These are phyloP conservation scores for Boletus reticulatus DNA, from an alignment of 768 basidiomycete species.

Conservation along the genomic window DNA sequence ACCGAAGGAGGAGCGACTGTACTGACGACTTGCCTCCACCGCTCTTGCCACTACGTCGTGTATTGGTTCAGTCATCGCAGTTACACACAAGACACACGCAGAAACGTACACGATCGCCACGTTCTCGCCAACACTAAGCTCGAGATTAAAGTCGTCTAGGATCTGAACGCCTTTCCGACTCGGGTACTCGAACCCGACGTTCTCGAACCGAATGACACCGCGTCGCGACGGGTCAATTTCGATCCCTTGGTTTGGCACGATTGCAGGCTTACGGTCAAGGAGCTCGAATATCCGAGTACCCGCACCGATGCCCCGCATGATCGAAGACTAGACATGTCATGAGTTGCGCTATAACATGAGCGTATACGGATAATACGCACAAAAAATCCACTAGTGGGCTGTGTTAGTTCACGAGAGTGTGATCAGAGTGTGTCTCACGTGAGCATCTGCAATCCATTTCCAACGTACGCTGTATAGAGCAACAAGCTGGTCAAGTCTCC, in stretches of 20 bases:
- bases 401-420: not conserved
- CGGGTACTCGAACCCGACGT: slow-evolving; percentile 87
- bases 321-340: slow-evolving; percentile 59
- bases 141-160: slow-evolving; percentile 78
- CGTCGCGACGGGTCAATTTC: slow-evolving; percentile 53
- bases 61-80: not conserved
- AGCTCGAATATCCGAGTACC: slow-evolving; percentile 93
- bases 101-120: slow-evolving; percentile 86
- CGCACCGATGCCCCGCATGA: slow-evolving; percentile 97
- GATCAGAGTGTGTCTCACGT: slow-evolving; percentile 43
- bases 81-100: not conserved
- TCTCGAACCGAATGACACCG: slow-evolving; percentile 77
- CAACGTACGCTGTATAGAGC: slow-evolving; percentile 89
- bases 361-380: slow-evolving; percentile 24
- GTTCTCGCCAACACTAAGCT: slow-evolving; percentile 80
- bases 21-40: slow-evolving; percentile 94
- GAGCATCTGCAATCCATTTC: slow-evolving; percentile 75
- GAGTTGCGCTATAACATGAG: not conserved
- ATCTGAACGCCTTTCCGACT: slow-evolving; percentile 79
- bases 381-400: slow-evolving; percentile 34
- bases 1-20: slow-evolving; percentile 81
- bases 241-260: slow-evolving; percentile 63
- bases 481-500: slow-evolving; percentile 89
- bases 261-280: slow-evolving; percentile 74
- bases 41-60: slow-evolving; percentile 67